Conservation (phyloP, 2,329 filamentous ascomycete species). For the Berkeleyomyces basicola region DNA sequence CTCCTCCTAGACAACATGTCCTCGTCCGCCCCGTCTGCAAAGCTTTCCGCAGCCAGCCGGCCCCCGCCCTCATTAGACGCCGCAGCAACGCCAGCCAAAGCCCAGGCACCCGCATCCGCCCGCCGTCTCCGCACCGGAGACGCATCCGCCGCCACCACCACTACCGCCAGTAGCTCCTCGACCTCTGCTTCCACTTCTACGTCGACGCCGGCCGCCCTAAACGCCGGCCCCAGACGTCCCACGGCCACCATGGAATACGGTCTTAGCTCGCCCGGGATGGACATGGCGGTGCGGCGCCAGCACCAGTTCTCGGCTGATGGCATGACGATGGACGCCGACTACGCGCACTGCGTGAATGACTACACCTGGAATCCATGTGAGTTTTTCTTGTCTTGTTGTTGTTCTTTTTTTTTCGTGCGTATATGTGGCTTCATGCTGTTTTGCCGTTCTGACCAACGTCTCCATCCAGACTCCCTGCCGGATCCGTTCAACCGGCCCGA, state of each 20-base stretch:
- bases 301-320: not conserved
- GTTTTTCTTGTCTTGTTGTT: not conserved
- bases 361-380: constrained; percentile 5
- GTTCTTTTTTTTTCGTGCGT: too few relatives aligned
- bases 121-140: not conserved
- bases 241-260: not conserved
- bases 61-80: not conserved
- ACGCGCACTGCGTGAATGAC: not conserved
- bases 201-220: not conserved
- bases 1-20: not conserved
- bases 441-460: too few relatives aligned
- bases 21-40: not conserved
- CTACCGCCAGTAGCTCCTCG: not conserved
- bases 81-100: not conserved
- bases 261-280: constrained; percentile 8
- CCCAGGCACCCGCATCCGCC: not conserved
- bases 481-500: constrained; percentile 11
- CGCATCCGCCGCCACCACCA: not conserved
- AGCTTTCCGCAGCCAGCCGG: not conserved
- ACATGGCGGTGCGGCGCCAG: not conserved
- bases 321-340: not conserved
- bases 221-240: not conserved
- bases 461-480: constrained; percentile 2
- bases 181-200: not conserved
- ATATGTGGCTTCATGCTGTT: not conserved